phyloP scores from a whole-genome alignment of 1,139 yeast species.

The Hanseniaspora uvarum region DNA sequence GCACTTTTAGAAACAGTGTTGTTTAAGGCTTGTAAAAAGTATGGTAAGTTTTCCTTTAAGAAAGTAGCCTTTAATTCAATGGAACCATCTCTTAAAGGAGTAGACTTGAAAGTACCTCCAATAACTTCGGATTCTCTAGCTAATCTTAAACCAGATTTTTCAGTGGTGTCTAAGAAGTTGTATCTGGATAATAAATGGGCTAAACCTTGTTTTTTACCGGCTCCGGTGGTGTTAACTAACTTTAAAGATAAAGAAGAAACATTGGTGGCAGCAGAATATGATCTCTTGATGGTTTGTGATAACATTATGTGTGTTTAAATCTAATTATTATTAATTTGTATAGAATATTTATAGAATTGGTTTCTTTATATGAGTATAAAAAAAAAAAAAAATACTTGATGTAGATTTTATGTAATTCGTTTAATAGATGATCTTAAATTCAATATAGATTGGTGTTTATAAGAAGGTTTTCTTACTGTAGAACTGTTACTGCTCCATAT shows the following conservation, averaged over 20 bases:
- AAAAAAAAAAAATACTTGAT: background rate
- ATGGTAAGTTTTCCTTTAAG: slow-evolving; percentile 81
- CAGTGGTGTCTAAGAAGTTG: slow-evolving; percentile 71
- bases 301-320: slow-evolving; percentile 6
- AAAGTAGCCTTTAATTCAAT: slow-evolving; percentile 71
- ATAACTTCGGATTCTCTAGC: slow-evolving; percentile 90
- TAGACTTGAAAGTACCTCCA: slow-evolving; percentile 68
- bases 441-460: no score
- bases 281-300: slow-evolving; percentile 22
- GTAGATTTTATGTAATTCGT: no score
- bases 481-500: no score
- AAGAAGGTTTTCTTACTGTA: no score
- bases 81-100: slow-evolving; percentile 65
- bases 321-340: background rate
- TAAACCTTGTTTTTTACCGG: slow-evolving; percentile 64
- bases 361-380: background rate
- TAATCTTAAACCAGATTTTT: slow-evolving; percentile 82
- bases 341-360: background rate
- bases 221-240: slow-evolving; percentile 79
- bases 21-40: slow-evolving; percentile 77
- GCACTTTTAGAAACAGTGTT: slow-evolving; percentile 63
- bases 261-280: slow-evolving; percentile 36
- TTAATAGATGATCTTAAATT: no score
- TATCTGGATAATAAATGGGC: slow-evolving; percentile 79
- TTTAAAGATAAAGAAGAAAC: slow-evolving; percentile 71